Percentiles rank a stretch among this genome's conserved stretches.
phyloP scores from a whole-genome alignment of 2,329 filamentous ascomycete genomes.

The Fusarium citri region DNA sequence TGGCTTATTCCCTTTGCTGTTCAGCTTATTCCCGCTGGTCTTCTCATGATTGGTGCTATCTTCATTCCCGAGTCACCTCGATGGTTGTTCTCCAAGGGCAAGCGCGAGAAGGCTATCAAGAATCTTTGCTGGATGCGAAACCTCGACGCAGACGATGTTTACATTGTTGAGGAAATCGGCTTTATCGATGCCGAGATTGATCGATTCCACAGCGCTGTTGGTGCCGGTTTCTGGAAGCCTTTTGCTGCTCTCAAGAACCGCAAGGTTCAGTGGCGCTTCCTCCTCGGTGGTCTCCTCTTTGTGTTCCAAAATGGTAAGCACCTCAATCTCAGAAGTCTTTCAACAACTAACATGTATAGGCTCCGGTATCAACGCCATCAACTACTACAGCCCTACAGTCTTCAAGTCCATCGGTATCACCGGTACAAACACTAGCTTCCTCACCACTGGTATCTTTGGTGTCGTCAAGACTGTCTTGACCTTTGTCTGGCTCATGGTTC shows the following conservation, averaged over 20 bases:
- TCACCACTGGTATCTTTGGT: slow-evolving; percentile 80
- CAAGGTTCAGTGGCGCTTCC: slow-evolving; percentile 76
- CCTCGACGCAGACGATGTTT: slow-evolving; percentile 65
- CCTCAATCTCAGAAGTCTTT: neutral
- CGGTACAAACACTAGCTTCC: slow-evolving; percentile 58
- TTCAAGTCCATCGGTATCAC: slow-evolving; percentile 61
- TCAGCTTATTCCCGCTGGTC: slow-evolving; percentile 73
- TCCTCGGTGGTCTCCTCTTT: slow-evolving; percentile 79
- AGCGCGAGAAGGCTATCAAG: slow-evolving; percentile 67
- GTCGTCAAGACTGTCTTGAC: slow-evolving; percentile 79
- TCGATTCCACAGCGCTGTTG: slow-evolving; percentile 70
- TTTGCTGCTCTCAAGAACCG: slow-evolving; percentile 68
- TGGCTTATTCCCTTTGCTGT: slow-evolving; percentile 75
- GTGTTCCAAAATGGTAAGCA: slow-evolving; percentile 77
- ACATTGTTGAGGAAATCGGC: slow-evolving; percentile 79
- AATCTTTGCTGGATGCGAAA: slow-evolving; percentile 74
- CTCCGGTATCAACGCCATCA: slow-evolving; percentile 80
- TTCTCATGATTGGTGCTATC: slow-evolving; percentile 69
- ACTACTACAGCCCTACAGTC: slow-evolving; percentile 71
- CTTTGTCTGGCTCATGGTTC: slow-evolving; percentile 74
- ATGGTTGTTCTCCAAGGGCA: slow-evolving; percentile 74
- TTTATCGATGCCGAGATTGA: slow-evolving; percentile 78
- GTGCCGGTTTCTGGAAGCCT: slow-evolving; percentile 80
- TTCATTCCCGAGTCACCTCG: slow-evolving; percentile 75
- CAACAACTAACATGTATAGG: slow-evolving; percentile 37